These are phyloP conservation scores for Aspergillaceae sp. DNA, from an alignment of 2,329 filamentous ascomycete species.

Conservation along the genomic window DNA sequence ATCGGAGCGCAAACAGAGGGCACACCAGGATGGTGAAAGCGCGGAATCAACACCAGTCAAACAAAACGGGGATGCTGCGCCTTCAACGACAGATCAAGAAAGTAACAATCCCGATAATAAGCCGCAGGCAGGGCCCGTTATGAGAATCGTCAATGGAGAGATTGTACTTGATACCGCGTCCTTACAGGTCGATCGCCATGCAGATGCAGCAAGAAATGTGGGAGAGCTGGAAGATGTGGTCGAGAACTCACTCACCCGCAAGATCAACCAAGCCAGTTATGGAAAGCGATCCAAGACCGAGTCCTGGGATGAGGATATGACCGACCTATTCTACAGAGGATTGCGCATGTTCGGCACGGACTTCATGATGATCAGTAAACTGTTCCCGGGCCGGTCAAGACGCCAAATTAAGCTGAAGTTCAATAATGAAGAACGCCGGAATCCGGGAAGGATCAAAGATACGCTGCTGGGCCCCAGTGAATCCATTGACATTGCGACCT, in stretches of 20 bases:
- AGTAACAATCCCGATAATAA: conserved; percentile 16
- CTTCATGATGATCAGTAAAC: conserved; percentile 55
- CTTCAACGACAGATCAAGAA: conserved; percentile 13
- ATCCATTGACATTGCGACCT: conserved; percentile 35
- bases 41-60: conserved; percentile 15
- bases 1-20: conserved; percentile 36
- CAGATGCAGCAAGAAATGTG: conserved; percentile 41
- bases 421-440: conserved; percentile 50
- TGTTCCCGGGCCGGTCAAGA: conserved; percentile 53
- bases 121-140: conserved; percentile 38
- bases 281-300: conserved; percentile 45
- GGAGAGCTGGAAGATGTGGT: conserved; percentile 39
- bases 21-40: conserved; percentile 25
- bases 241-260: conserved; percentile 39
- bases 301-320: conserved; percentile 50
- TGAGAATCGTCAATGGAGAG: conserved; percentile 50
- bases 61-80: conserved; percentile 17
- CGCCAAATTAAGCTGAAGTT: conserved; percentile 58
- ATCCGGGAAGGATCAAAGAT: conserved; percentile 46
- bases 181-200: conserved; percentile 48
- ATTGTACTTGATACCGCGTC: conserved; percentile 48
- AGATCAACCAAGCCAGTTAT: conserved; percentile 39
- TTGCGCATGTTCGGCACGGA: conserved; percentile 57
- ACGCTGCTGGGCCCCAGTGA: conserved; percentile 42
- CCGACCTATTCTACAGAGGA: conserved; percentile 54